Base-by-base conservation (phyloP, 768 basidiomycete genomes). In the Hortiboletus campestris region DNA sequence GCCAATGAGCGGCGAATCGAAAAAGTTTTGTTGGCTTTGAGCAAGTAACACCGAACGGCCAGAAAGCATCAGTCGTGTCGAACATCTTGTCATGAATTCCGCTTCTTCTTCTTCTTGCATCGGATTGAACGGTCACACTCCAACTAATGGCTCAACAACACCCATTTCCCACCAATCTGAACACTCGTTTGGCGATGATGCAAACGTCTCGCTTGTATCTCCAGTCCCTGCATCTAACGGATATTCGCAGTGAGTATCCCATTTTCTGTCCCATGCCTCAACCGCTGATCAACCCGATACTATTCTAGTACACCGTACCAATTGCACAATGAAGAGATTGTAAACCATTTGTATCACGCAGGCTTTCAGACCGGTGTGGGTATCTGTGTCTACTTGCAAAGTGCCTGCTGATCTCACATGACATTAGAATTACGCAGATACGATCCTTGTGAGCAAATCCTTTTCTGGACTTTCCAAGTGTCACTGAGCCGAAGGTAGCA, bases 311-410 rank as follows among this genome's bases (percentile, higher is more conserved):
- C 76, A 59, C 78, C 80, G 35, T 85, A 79, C 71, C 81, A 82
- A 67, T 69, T 77, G 57, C 89, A 91, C 73, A 85, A 91, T 55
- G 84, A 89, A 64, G 83, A 86, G 63, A 88, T 91, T 61, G 80
- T 92, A 61, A 81, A 82, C 68, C 87, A 92, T 70, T 71, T 92
- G 61, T 91, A 88, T 72, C 84, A 86, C 61, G 77, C 87, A 54
- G 89, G 89, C 36, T 92, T 92, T 69, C 86, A 89, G 67, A 85
- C 84, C 51, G 88, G 91, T 66, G 89, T 91, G 75, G 71, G 90
- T 81, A 49, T 44, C 45, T 11, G 25, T 59, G 48, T 49, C 51
- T 64, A 48, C 28, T 39, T 58, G 50, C 36, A 46, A 58, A 45
- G 25, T 47, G 22, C 13, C 51, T 20, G 13, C 29, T 56, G 32